Base-by-base conservation (phyloP, 371 early-diverging fungal genomes). In the Synchytrium microbalum region DNA sequence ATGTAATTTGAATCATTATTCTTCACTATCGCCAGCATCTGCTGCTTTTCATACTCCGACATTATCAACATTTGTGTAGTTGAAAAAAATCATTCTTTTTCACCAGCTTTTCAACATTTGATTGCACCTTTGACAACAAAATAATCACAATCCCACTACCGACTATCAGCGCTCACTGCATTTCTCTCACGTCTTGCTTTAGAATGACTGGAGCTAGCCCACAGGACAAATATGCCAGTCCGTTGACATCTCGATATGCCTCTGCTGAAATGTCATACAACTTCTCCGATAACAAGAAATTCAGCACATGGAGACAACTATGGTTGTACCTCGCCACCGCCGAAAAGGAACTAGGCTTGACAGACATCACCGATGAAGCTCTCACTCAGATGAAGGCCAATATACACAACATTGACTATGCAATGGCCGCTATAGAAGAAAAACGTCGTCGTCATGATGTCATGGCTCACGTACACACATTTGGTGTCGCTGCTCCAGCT, bases 401-500 rank as follows among this genome's bases (percentile, higher is more conserved):
- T 77, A 63, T 95, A 59, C 78, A 75, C 69, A 84, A 91, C 70
- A 94, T 95, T 73, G 96, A 98, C 80, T 98, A 91, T 71, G 81
- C 69, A 38, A 69, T 92, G 61, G 96, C 94, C 59, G 89, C 88
- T 58, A 89, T 79, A 33, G 96, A 98, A 75, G 98, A 98, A 75
- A 88, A 90, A 84, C 84, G 86, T 67, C 86, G 95, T 53, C 86
- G 96, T 46, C 98, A 98, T 79, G 98, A 98, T 75, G 98, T 98
- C 32, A 98, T 98, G 96, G 96, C 93, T 27, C 94, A 93, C 64
- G 92, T 93, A n/a, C 95, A 95, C 74, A 89, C 95, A 3, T 98
- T 93, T 79, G 96, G 96, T 32, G 77, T 90, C 3, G 93, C 86
- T 23, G 87, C 88, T 60, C 96, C 98, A 58, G 80, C 76, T 32